Conservation (phyloP, 352 stramenopile species). For the Phytophthora fragariaefolia region DNA sequence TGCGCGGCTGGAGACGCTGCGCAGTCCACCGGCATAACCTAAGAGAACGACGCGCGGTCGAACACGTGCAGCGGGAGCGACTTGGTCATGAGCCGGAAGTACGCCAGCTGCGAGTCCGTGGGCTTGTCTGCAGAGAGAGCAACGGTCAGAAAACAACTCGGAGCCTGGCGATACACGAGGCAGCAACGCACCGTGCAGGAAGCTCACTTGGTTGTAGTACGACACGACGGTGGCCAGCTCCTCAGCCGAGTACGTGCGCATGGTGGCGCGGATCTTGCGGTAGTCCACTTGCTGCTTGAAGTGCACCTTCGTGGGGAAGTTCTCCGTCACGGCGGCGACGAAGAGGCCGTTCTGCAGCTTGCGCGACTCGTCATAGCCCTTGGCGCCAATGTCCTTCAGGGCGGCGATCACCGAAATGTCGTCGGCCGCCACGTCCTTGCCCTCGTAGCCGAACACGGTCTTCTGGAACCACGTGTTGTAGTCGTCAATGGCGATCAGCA, state of each 20-base stretch:
- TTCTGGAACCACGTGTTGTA: conserved; percentile 91
- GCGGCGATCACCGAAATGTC: conserved; percentile 88
- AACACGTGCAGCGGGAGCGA: conserved; percentile 79
- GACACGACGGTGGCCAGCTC: conserved; percentile 77
- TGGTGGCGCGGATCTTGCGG: conserved; percentile 71
- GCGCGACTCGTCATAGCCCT: conserved; percentile 65
- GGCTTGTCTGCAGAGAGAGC: conserved; percentile 59
- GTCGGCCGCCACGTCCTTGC: conserved; percentile 65
- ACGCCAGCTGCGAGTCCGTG: conserved; percentile 72
- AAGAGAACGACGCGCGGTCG: conserved; percentile 86
- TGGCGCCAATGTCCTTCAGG: conserved; percentile 68
- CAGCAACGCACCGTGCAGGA: conserved; percentile 60
- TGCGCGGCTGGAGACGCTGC: conserved; percentile 10
- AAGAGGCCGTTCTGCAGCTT: conserved; percentile 86
- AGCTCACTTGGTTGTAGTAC: conserved; percentile 89
- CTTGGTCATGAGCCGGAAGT: conserved; percentile 91
- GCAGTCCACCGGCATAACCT: conserved; percentile 30
- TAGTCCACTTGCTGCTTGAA: conserved; percentile 90
- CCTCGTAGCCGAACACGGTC: conserved; percentile 89
- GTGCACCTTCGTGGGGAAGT: conserved; percentile 77
- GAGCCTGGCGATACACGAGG: background rate
- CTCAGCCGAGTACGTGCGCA: conserved; percentile 81
- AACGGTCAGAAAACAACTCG: conserved; percentile 1
- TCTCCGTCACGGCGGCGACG: conserved; percentile 82
- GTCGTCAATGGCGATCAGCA: conserved; percentile 89